Base-by-base conservation (phyloP, 345 rosid genomes). In the Citrus reticulata region DNA sequence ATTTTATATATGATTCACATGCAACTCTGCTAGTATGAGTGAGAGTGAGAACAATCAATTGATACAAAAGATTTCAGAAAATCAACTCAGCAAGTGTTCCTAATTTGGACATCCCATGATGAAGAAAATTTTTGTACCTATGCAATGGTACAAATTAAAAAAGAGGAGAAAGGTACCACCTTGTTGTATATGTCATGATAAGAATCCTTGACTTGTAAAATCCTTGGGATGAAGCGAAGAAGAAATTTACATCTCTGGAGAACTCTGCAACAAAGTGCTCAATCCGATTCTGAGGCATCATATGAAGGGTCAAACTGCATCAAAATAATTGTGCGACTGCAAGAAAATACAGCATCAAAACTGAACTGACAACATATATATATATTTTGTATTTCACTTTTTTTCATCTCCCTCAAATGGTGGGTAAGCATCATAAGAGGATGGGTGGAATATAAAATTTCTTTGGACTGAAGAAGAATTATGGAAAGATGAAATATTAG, bases 231-330 rank as follows among this genome's bases (percentile, higher is more conserved):
- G 9, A 54, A 72, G 24, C 5, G 30, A 55, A 10, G 37, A 16
- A 61, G 60, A 13, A 40, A 74, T 9, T 63, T 62, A 61, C 29
- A 19, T 40, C 29, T 62, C 1, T 20, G 13, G 11, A 63, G 17
- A 40, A 9, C 58, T 40, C 42, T 42, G 68, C 13, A 29, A 9
- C 58, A 9, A 61, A 74, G 9, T 2, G 40, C 25, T 74, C 39
- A 61, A 19, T 62, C 40, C 40, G 8, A 42, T 42, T 42, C 70
- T 42, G 20, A 20, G 39, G 61, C 61, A 29, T 75, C 20, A 58
- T 4, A 74, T 20, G 62, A 62, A 30, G 40, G 70, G 27, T 75
- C 61, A 63, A 75, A n/a, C 24, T 29, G 78, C 40, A 63, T 64
- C 61, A 75, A 16, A 4, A 34, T 54, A 49, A 19, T 13, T 8